Evolutionary conservation across 192 early-diverging fungal genomes (phyloP), one percentile per base, ranked within the genome.

Genomic region (Geosiphon pyriformis): DNA sequence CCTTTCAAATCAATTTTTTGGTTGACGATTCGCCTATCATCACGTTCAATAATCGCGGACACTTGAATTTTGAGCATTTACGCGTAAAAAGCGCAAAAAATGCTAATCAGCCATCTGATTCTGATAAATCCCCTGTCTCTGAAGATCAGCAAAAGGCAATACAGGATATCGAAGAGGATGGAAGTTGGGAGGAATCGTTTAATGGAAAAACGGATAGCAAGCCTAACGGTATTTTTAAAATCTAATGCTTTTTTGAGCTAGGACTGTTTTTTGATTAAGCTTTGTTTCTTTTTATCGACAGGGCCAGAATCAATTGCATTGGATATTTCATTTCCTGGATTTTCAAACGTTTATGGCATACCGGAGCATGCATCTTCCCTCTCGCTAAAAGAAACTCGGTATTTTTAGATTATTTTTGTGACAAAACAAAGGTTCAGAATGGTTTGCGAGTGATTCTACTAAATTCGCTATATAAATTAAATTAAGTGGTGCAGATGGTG

Each of bases 281-380:
- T n/a, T n/a, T n/a, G n/a, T n/a, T n/a, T 51, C 20, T n/a, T 1
- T 8, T 20, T 15, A 29, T 42, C 23, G 35, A 15, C 58, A 92
- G 90, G 96, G 1, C 94, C 96, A 23, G 86, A 90, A 62, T 97
- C 96, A 0, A 85, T 98, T 75, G 96, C 90, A 17, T 73, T 99
- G 67, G 97, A 99, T 75, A 81, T 99, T 22, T 76, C 83, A 15
- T 99, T 99, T 74, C 85, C 84, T 50, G 91, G 90, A 8, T 89
- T 86, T 63, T 69, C 73, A 37, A 86, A 99, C 74, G 88, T 96
- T 12, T 99, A 98, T 73, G 97, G 97, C 47, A 88, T 99, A 61
- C 95, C 97, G 0, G 91, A 98, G 77, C 97, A 99, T 70, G 86
- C 95, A 0, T 73, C 92, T 48, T 77, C 81, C n/a, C 85, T 93